These are phyloP conservation scores for Triadica sebifera DNA, from an alignment of 345 rosid species.

Conservation along the genomic window DNA sequence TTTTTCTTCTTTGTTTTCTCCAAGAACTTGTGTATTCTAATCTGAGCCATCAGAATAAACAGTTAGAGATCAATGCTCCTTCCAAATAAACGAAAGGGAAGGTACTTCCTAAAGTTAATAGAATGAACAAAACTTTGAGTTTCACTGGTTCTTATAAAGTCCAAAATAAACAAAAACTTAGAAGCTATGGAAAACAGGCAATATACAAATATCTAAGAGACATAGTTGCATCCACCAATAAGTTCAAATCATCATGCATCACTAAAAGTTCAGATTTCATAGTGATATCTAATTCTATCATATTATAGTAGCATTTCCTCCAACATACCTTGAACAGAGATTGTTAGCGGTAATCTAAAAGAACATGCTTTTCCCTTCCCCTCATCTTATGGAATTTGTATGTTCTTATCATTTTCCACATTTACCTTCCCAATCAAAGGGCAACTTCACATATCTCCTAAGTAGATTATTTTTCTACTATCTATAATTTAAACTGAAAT, in stretches of 20 bases:
- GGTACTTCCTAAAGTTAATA: background rate
- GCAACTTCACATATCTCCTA: background rate
- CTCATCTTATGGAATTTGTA: background rate
- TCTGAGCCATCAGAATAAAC: slow-evolving; percentile 41
- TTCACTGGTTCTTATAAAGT: background rate
- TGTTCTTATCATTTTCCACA: background rate
- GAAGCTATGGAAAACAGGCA: background rate
- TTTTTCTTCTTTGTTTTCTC: slow-evolving; percentile 73
- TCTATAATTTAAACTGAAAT: too few relatives aligned
- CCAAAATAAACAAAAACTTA: background rate
- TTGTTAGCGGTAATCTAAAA: background rate
- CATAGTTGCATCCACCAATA: background rate
- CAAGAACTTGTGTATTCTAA: slow-evolving; percentile 69
- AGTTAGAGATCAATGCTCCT: slow-evolving; percentile 10
- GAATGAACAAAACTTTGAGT: background rate
- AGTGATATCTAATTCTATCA: background rate
- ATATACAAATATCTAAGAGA: background rate
- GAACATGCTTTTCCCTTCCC: background rate
- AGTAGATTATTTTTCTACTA: background rate
- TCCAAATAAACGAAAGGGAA: background rate
- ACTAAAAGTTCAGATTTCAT: background rate
- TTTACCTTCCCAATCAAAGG: background rate
- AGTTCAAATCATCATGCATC: background rate
- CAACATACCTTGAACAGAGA: background rate
- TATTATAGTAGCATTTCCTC: background rate